These are phyloP conservation scores for Cicer bijugum DNA, from an alignment of 306 rosid species.

Conservation along the genomic window DNA sequence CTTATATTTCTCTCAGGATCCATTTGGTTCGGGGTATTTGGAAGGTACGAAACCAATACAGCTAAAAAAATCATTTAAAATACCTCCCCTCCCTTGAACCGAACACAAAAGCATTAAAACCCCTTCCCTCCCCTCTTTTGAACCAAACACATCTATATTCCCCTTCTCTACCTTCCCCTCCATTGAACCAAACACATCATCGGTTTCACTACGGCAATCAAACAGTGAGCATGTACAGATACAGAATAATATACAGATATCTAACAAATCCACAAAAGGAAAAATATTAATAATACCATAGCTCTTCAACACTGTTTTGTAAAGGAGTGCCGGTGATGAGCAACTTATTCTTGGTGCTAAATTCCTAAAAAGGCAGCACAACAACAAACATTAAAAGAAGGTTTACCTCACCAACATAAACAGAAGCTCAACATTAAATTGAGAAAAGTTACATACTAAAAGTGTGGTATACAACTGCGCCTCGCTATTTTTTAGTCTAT, in stretches of 20 bases:
- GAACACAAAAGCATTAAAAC: no score
- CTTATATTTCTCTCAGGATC: neutral
- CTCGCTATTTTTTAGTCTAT: conserved; percentile 97
- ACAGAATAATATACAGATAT: conserved; percentile 1
- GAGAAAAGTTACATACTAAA: conserved; percentile 62
- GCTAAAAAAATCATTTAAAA: no score
- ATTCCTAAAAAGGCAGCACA: conserved; percentile 65
- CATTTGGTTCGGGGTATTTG: no score
- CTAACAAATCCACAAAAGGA: conserved; percentile 19
- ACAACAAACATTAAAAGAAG: conserved; percentile 26
- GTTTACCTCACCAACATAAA: conserved; percentile 26
- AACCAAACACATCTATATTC: no score
- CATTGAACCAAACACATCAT: no score
- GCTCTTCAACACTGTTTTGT: conserved; percentile 97
- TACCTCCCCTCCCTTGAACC: no score
- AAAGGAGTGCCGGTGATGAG: conserved; percentile 97
- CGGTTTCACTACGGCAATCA: neutral
- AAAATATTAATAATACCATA: conserved; percentile 66
- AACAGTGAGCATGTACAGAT: neutral
- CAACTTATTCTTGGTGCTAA: conserved; percentile 98
- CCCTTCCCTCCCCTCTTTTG: no score
- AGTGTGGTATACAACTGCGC: conserved; percentile 96
- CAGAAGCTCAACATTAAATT: conserved; percentile 29
- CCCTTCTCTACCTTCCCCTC: no score
- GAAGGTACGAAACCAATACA: no score